A percentile compares a stretch with the other conserved stretches of the same genome.
Evolutionary conservation across 2,329 filamentous ascomycete species (phyloP).

Genomic region (Fusarium piperis): DNA sequence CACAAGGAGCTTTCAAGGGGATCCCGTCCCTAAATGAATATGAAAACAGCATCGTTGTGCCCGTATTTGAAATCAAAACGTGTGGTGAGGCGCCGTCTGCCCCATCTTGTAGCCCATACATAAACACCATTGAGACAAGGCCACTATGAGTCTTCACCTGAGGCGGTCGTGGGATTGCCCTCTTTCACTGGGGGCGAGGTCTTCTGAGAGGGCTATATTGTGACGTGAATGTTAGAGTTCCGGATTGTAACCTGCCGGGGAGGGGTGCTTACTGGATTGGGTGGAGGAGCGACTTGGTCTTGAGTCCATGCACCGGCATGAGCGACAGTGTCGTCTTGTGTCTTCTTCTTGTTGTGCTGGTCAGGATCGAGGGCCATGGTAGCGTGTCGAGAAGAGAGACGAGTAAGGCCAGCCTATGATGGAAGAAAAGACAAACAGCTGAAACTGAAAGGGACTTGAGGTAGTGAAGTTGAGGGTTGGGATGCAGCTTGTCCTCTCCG

Average conservation of each 20-base stretch:
- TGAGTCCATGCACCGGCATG: background rate
- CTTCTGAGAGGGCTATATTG: background rate
- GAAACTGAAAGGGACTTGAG: background rate
- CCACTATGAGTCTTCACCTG: background rate
- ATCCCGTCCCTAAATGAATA: background rate
- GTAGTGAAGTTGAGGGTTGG: background rate
- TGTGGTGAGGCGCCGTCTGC: background rate
- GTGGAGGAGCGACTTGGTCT: background rate
- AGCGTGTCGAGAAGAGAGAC: background rate
- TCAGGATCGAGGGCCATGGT: background rate
- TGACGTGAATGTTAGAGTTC: background rate
- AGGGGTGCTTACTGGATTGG: background rate
- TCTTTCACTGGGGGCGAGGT: background rate
- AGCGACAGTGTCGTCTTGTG: background rate
- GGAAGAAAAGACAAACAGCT: background rate
- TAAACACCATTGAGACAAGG: background rate
- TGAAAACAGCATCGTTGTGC: background rate
- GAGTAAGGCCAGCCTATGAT: background rate
- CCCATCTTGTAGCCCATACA: background rate
- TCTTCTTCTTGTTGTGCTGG: background rate
- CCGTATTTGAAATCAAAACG: background rate
- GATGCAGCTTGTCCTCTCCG: background rate
- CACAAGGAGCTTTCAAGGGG: background rate
- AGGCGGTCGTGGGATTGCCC: background rate
- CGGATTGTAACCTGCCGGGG: background rate